Base-by-base conservation (phyloP, 2,329 filamentous ascomycete genomes). In the Zymoseptoria crescenta region DNA sequence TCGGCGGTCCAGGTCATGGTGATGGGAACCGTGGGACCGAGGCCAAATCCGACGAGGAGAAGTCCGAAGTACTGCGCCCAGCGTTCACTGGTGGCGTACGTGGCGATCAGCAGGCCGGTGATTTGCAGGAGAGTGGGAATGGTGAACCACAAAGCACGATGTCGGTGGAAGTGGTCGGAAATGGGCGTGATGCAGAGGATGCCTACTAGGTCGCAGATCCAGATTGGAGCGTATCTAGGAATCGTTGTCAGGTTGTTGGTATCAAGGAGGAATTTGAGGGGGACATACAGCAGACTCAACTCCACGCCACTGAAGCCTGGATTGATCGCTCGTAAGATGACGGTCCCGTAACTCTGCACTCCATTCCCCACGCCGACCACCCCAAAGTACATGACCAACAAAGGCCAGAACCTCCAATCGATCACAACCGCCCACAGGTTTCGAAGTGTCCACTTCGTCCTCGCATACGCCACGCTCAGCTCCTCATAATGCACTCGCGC, bases 1-100 rank as follows among this genome's bases (percentile, higher is more conserved):
- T 96, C 89, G 63, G 86, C 89, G 30, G 89, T 91, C 91, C 91
- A 96, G 41, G 91, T 87, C 91, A 96, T 96, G 73, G 89, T 93
- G 69, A 93, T 93, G 9, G 91, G 91, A 0, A 96, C 91, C 0
- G 91, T 96, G 3, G 91, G 91, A 1, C 91, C 91, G 1, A 96
- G 85, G 0, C 91, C 91, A 69, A 96, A 96, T 4, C 91, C 91
- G 41, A 96, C 87, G 76, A 96, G 87, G 55, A 96, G 77, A n/a
- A 96, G 83, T 3, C 91, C 91, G 53, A 88, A 89, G 71, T 96
- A 96, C 49, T 91, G 85, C 1, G 89, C 86, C 90, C 91, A 96
- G 45, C 87, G 84, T 10, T 54, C 62, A 8, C 65, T 60, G 66
- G 86, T 84, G 0, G 89, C 88, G 71, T 93, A 94, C 0, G 89